Base-by-base conservation (phyloP, 495 filamentous ascomycete species). In the Chaetomidium leptoderma region DNA sequence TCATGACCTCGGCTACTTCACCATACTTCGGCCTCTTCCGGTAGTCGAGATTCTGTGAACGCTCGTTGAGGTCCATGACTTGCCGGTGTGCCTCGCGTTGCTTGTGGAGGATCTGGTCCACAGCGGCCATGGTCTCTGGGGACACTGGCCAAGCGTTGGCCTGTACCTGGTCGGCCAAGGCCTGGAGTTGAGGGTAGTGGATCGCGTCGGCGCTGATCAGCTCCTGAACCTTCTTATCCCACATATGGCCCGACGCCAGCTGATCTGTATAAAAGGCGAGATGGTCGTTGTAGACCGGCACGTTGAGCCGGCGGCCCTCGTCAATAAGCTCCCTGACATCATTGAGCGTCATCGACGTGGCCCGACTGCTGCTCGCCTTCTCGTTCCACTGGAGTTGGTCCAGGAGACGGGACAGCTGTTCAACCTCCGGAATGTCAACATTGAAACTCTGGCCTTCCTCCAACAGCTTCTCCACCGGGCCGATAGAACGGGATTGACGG, bases 161-260 rank as follows among this genome's bases (percentile, higher is more conserved):
- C 60, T 86, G 82, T 4, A 80, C 81, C 68, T 89, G 86, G 19
- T 80, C 78, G 1, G 90, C 92, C 30, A 99, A 77, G 4, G 93
- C 91, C 68, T 97, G 92, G 23, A 99, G 78, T 65, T 99, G 93
- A 45, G 90, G 88, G 68, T 95, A 97, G 72, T 97, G 89, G 32
- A 96, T 86, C 14, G 84, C 74, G 57, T 98, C 93, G 21, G 88
- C 91, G 14, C 85, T 82, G 76, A 97, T 95, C 44, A 99, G 72
- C 71, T 99, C 92, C 66, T 92, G 88, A 19, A 91, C 93, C 73
- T 96, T 99, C 27, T 82, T 74, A 71, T 97, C 93, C 93, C 93
- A 99, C 53, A 88, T 77, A 62, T 91, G 81, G 30, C 92, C 93
- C 32, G 82, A 82, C 14, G 80, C 75, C 63, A 84, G 81, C 61